Base-by-base conservation (phyloP, 2,329 filamentous ascomycete genomes). In the Paecilomyces formosus region DNA sequence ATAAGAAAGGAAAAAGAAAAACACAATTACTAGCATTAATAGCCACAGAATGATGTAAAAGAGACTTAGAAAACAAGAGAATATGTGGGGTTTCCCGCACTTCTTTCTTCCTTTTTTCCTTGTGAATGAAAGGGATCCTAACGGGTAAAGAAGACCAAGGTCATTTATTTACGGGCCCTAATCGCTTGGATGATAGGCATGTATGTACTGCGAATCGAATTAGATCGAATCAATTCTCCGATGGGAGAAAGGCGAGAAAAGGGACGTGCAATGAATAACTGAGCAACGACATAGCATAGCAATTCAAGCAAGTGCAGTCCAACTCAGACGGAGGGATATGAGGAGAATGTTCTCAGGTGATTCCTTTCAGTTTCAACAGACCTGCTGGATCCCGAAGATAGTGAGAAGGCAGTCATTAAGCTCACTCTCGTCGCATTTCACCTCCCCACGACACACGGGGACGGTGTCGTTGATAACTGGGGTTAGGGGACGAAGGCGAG, bases 371-470 rank as follows among this genome's bases (percentile, higher is more conserved):
- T n/a, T n/a, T n/a, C n/a, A 39, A 39, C 28, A 39, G 15, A 39
- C n/a, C 33, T 15, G 13, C 3, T n/a, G 33, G 33, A 39, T 39
- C n/a, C 15, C 12, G 33, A 6, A 8, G 5, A 45, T n/a, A 15
- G n/a, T 7, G n/a, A 45, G n/a, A 18, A 8, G 33, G 33, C 11
- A 39, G 6, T n/a, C n/a, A 39, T 15, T 15, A 3, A 15, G 18
- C 39, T 21, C n/a, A 45, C 8, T 45, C 39, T 45, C 39, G 39
- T 21, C 73, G 72, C 31, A 67, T 75, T 60, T 76, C 74, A 9
- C 74, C 75, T 35, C 74, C 75, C 75, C 75, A 77, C 15, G 75
- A 75, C 39, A 77, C 67, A 49, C 64, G 65, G 9, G 71, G 69
- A n/a, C 69, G 69, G 33, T 68, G 67, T 31, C 39, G 39, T 15